Conservation (phyloP, 2,329 filamentous ascomycete genomes). For the Ceratocystis huliohia region DNA sequence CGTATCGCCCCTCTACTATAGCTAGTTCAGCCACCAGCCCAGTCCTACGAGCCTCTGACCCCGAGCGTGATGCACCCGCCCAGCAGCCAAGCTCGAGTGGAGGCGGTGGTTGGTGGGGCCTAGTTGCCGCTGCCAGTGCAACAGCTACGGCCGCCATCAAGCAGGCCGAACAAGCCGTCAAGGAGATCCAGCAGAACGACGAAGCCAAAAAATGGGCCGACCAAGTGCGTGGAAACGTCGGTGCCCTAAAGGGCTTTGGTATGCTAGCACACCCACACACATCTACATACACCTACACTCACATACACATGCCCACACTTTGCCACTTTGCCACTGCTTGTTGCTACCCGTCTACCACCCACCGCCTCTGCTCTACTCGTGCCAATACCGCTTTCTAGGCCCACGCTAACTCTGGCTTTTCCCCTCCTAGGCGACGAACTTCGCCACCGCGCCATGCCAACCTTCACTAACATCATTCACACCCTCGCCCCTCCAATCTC, state of each 20-base stretch:
- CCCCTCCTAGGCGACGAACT: conserved; percentile 62
- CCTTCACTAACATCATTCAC: conserved; percentile 87
- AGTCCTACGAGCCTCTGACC: conserved; percentile 4
- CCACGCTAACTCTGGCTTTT: not conserved
- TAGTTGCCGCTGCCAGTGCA: conserved; percentile 43
- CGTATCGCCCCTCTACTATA: conserved; percentile 51
- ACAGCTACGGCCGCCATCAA: conserved; percentile 60
- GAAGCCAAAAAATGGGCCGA: conserved; percentile 95
- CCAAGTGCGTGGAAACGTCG: conserved; percentile 81
- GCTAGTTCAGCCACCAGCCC: conserved; percentile 55
- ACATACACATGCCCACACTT: too few species aligned
- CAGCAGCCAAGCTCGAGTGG: conserved; percentile 33
- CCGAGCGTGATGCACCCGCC: conserved; percentile 40
- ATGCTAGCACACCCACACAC: conserved; percentile 26
- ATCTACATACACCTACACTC: too few species aligned
- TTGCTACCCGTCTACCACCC: not conserved
- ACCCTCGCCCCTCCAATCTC: conserved; percentile 93
- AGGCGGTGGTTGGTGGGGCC: conserved; percentile 76
- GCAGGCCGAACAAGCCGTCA: conserved; percentile 83
- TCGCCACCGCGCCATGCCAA: conserved; percentile 74
- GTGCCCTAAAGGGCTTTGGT: conserved; percentile 64
- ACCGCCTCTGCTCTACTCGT: conserved; percentile 26
- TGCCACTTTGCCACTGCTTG: too few species aligned
- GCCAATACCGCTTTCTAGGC: not conserved
- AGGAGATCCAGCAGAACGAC: conserved; percentile 90